These are phyloP conservation scores for Trichoderma breve DNA, from an alignment of 2,329 filamentous ascomycete species.

Conservation along the genomic window DNA sequence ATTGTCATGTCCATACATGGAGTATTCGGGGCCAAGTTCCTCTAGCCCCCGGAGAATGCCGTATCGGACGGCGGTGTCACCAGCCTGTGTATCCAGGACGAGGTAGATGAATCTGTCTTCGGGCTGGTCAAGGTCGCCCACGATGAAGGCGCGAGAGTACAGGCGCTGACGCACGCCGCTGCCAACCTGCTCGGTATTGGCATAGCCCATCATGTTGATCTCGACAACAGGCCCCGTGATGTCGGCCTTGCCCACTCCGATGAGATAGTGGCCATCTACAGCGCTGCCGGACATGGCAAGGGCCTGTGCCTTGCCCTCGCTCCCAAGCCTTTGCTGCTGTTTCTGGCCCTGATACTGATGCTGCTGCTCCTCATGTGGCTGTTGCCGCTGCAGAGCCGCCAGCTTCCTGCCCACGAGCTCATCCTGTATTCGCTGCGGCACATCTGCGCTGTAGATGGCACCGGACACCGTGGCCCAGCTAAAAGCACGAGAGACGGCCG, in stretches of 20 bases:
- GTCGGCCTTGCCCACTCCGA: constrained; percentile 54
- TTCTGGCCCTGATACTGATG: not conserved
- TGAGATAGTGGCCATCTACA: constrained; percentile 38
- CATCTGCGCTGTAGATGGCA: not conserved
- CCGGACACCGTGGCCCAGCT: constrained; percentile 22
- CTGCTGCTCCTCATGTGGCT: not conserved
- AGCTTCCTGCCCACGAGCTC: not conserved
- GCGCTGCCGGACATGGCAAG: not conserved
- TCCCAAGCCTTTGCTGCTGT: not conserved
- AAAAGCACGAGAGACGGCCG: constrained; percentile 21
- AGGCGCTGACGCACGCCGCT: constrained; percentile 80
- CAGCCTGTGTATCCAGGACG: constrained; percentile 80
- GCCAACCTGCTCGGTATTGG: constrained; percentile 74
- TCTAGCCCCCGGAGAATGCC: constrained; percentile 74
- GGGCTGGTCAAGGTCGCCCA: constrained; percentile 64
- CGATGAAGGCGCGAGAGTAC: constrained; percentile 83
- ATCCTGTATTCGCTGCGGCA: not conserved
- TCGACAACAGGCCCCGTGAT: constrained; percentile 75
- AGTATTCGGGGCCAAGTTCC: constrained; percentile 67
- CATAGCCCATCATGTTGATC: constrained; percentile 88
- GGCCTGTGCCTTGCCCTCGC: constrained; percentile 7
- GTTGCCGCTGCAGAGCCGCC: not conserved
- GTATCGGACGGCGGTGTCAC: constrained; percentile 82
- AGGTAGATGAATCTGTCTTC: constrained; percentile 78
- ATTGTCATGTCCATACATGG: constrained; percentile 69